A percentile compares a stretch with the other conserved stretches of the same genome.
These are phyloP conservation scores for Boletales sp. DNA, from an alignment of 768 basidiomycete species.

Conservation along the genomic window DNA sequence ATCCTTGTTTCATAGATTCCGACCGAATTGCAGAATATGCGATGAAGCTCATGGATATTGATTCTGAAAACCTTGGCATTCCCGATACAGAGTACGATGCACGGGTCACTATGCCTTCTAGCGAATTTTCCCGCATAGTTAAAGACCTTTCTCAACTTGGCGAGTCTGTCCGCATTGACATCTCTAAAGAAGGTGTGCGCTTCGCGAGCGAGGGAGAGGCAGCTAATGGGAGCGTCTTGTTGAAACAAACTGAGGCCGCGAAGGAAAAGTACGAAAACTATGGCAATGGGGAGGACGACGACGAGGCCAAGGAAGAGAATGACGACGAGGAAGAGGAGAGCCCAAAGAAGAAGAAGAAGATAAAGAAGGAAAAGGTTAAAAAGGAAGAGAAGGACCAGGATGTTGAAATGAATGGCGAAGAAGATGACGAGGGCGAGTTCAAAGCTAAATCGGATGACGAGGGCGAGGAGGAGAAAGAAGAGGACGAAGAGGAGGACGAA, in stretches of 20 bases:
- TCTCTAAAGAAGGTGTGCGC: conserved; percentile 91
- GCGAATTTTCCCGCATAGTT: conserved; percentile 90
- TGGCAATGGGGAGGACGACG: conserved; percentile 41
- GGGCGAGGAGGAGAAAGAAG: conserved; percentile 45
- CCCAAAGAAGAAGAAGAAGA: conserved; percentile 26
- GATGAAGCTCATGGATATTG: conserved; percentile 99
- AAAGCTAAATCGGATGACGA: conserved; percentile 44
- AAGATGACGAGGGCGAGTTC: conserved; percentile 40
- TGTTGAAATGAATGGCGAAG: conserved; percentile 50
- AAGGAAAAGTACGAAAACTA: conserved; percentile 37
- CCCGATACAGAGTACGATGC: conserved; percentile 98
- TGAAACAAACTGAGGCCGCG: conserved; percentile 70
- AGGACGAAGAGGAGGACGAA: conserved; percentile 50
- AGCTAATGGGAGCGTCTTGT: conserved; percentile 82
- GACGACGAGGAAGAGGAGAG: conserved; percentile 33
- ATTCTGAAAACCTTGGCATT: conserved; percentile 89
- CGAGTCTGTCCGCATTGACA: conserved; percentile 93
- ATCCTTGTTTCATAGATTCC: conserved; percentile 47
- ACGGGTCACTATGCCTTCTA: conserved; percentile 78
- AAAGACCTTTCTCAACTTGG: conserved; percentile 87
- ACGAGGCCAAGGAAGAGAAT: conserved; percentile 39
- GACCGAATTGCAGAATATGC: conserved; percentile 97
- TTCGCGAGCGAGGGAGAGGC: conserved; percentile 93
- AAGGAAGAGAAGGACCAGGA: conserved; percentile 40
- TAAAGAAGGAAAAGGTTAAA: conserved; percentile 38